Conservation (phyloP, 148 eudicot species). For the Spergularia marina region DNA sequence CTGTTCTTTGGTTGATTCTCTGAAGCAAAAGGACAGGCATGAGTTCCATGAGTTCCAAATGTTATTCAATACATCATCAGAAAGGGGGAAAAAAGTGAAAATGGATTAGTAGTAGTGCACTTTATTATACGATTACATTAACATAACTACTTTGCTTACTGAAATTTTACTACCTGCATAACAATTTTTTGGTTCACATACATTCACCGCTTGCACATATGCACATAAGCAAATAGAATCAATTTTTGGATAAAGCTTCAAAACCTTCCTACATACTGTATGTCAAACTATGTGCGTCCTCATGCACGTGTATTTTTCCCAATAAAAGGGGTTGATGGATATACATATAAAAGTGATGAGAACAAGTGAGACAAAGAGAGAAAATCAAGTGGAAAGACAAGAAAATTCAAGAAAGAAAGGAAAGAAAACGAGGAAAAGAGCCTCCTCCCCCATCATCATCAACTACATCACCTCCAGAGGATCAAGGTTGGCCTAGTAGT, state of each 20-base stretch:
- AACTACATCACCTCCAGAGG: neutral
- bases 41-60: slow-evolving; percentile 4
- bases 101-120: neutral
- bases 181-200: neutral
- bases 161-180: too few species aligned
- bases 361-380: neutral
- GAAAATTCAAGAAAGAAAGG: neutral
- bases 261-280: too few species aligned
- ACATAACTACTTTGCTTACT: neutral
- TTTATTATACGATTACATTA: neutral
- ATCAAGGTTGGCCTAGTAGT: too few species aligned
- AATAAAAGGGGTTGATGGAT: too few species aligned
- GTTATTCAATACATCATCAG: neutral
- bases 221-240: neutral
- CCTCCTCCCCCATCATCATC: neutral
- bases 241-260: too few species aligned
- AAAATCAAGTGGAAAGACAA: neutral
- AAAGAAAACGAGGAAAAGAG: too few species aligned
- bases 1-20: slow-evolving; percentile 62
- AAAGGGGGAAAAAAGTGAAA: neutral
- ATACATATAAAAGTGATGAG: neutral
- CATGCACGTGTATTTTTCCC: too few species aligned
- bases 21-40: slow-evolving; percentile 30
- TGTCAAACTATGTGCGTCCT: too few species aligned
- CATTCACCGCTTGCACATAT: neutral